Evolutionary conservation across 2,329 filamentous ascomycete genomes (phyloP).

Genomic region (Thielaviopsis populi): DNA sequence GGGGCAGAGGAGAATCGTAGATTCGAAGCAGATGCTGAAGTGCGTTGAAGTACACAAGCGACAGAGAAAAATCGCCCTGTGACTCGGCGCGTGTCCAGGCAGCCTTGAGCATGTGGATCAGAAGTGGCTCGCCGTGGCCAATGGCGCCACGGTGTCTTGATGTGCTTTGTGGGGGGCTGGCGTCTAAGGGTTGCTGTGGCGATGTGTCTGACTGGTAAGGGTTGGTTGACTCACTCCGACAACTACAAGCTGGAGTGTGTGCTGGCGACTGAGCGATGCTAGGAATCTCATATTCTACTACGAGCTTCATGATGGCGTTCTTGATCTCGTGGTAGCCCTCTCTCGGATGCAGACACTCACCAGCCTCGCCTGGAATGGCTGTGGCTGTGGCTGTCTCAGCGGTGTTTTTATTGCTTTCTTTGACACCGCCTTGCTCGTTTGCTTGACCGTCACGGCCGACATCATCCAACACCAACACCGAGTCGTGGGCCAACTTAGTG

Average conservation of each 20-base stretch:
- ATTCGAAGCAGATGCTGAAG: slow-evolving; percentile 56
- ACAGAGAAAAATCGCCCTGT: slow-evolving; percentile 67
- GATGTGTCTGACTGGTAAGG: neutral
- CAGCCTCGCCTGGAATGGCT: neutral
- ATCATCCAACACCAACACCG: slow-evolving; percentile 47
- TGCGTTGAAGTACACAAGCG: slow-evolving; percentile 75
- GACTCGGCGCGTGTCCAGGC: slow-evolving; percentile 64
- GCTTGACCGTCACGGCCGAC: neutral
- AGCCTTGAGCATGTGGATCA: slow-evolving; percentile 60
- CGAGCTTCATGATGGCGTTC: slow-evolving; percentile 63
- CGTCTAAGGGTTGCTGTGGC: neutral
- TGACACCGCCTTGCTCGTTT: neutral
- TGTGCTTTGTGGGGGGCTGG: neutral
- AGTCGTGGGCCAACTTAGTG: slow-evolving; percentile 57
- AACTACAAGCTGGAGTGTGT: neutral
- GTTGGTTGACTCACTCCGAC: too few species aligned
- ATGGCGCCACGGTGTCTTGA: neutral
- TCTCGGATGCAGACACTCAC: slow-evolving; percentile 46
- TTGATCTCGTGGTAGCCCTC: slow-evolving; percentile 71
- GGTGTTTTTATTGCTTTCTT: slow-evolving; percentile 34
- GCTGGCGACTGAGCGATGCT: neutral
- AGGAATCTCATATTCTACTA: slow-evolving; percentile 70
- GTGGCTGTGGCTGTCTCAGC: neutral
- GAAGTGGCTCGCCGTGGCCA: slow-evolving; percentile 30
- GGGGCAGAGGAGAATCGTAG: slow-evolving; percentile 44